Evolutionary conservation across 1,284 basidiomycete genomes (phyloP), one percentile per base, ranked within the genome.

Genomic region (Sporisorium iseilematis-ciliati): DNA sequence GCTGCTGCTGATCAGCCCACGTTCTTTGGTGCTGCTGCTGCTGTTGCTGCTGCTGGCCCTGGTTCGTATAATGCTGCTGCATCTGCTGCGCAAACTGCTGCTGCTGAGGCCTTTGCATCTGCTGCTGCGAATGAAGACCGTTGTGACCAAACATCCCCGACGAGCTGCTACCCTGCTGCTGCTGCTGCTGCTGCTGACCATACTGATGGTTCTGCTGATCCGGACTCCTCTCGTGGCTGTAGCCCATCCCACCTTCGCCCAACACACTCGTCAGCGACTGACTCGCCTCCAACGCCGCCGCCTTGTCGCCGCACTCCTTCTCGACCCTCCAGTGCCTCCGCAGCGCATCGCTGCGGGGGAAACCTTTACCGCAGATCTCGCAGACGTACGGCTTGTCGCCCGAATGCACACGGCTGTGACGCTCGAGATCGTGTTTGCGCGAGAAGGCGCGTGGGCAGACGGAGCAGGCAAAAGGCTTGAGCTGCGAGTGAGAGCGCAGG

Each of bases 371-470:
- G 68, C 83, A 85, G 41, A 77, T 78, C 31, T 81, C 73, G 65
- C 83, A 85, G 2, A 84, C 67, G 56, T 85, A 85, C 18, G 83
- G 83, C 61, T 82, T 82, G 63, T 85, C 83, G 41, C 83, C 83
- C 18, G 81, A 82, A 49, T 84, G 83, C 2, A 84, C 82, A 10
- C 83, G 75, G 20, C 82, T 79, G 58, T 84, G 83, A 23, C 83
- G 61, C 66, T 84, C 83, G 40, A 84, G 63, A 57, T 84, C 83
- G 65, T 84, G 83, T 59, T 83, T 84, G 29, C 83, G 73, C 40
- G 76, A 77, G 52, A 84, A 84, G 11, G 83, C 80, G 14, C 81
- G 68, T 11, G 82, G 78, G 49, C 83, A 84, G 42, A 77, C 75
- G n/a, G 71, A 35, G 64, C 83, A 84, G 12, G 75, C 71, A 59